Evolutionary conservation across 2,329 filamentous ascomycete genomes (phyloP).

Genomic region (Epichloe uncinata): DNA sequence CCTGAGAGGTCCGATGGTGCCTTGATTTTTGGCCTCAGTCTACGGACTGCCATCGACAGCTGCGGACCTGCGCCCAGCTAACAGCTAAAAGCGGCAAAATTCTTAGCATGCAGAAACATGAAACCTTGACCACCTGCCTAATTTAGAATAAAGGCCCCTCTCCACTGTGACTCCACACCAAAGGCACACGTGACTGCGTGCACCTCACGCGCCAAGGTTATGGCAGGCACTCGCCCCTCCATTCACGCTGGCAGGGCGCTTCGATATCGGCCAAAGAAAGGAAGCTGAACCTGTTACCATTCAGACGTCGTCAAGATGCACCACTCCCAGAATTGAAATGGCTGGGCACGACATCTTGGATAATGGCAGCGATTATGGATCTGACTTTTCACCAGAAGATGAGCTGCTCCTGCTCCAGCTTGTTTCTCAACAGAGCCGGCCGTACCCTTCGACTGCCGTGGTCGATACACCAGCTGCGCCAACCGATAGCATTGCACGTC

Average conservation of each 20-base stretch:
- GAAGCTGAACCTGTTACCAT: background rate
- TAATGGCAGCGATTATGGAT: slow-evolving; percentile 30
- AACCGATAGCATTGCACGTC: background rate
- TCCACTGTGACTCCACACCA: background rate
- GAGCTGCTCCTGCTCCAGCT: slow-evolving; percentile 27
- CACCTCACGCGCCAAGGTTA: background rate
- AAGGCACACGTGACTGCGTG: background rate
- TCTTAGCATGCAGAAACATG: no score
- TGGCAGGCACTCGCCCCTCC: background rate
- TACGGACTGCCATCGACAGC: no score
- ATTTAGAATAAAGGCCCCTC: background rate
- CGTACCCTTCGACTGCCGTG: background rate
- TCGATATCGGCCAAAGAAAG: background rate
- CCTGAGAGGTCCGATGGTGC: no score
- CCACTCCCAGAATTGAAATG: slow-evolving; percentile 1
- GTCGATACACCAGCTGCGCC: background rate
- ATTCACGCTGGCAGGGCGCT: background rate
- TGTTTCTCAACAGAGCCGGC: slow-evolving; percentile 10
- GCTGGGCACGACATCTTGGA: background rate
- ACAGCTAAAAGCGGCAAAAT: background rate
- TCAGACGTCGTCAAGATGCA: background rate
- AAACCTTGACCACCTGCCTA: no score
- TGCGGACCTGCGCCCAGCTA: no score
- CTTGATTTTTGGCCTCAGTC: no score
- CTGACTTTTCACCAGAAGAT: slow-evolving; percentile 33